A percentile compares a stretch with the other conserved stretches of the same genome.
These are phyloP conservation scores for Hydrangea macrophylla DNA, from an alignment of 148 eudicot genomes.

Conservation along the genomic window DNA sequence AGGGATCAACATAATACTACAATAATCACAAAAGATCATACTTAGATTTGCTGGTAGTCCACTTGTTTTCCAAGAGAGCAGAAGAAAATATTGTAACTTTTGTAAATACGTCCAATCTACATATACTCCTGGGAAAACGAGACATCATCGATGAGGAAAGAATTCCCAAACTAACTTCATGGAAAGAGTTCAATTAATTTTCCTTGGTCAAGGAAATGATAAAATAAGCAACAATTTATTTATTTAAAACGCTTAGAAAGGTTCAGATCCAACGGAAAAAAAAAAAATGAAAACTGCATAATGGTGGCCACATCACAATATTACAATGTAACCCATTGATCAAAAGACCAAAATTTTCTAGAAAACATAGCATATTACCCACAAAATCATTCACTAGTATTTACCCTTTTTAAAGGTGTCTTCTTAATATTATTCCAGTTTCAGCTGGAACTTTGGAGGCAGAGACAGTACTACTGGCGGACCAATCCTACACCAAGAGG, in stretches of 20 bases:
- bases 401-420: not conserved
- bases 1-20: slow-evolving; percentile 36
- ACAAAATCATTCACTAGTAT: not conserved
- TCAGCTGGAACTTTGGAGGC: too few species aligned
- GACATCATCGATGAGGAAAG: not conserved
- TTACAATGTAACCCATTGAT: not conserved
- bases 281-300: not conserved
- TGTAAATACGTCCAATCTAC: not conserved
- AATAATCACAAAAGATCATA: slow-evolving; percentile 8
- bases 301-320: not conserved
- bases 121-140: not conserved
- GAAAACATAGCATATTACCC: not conserved
- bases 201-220: not conserved
- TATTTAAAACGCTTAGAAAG: not conserved
- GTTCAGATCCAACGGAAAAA: not conserved
- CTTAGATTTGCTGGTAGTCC: not conserved
- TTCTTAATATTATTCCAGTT: too few species aligned
- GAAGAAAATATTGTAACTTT: not conserved
- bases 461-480: too few species aligned
- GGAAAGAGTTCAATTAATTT: not conserved
- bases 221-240: not conserved
- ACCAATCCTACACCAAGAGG: too few species aligned
- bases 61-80: not conserved
- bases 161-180: not conserved
- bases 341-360: too few species aligned